Conservation (phyloP, 805 yeast genomes). For the Hagleromyces aurorensis region DNA sequence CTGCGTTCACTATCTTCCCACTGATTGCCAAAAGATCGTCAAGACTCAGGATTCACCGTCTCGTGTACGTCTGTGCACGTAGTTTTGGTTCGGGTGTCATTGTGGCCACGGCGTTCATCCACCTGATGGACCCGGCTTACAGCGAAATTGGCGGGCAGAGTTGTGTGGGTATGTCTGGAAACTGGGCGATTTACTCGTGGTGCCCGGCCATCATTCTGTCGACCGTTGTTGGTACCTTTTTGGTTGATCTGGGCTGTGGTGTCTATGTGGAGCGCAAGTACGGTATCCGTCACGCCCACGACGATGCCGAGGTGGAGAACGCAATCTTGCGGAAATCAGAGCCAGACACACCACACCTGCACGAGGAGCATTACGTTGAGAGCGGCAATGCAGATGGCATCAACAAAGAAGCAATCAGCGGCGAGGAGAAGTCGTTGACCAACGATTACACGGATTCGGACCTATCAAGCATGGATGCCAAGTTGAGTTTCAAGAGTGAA, state of each 20-base stretch:
- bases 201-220: constrained; percentile 39
- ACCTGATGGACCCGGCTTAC: constrained; percentile 51
- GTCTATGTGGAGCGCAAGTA: constrained; percentile 34
- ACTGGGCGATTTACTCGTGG: constrained; percentile 41
- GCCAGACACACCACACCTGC: constrained; percentile 3
- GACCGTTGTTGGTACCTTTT: constrained; percentile 34
- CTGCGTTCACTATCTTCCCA: constrained; percentile 40
- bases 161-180: constrained; percentile 37
- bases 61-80: constrained; percentile 21
- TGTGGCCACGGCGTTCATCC: constrained; percentile 68
- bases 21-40: constrained; percentile 35
- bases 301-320: constrained; percentile 15
- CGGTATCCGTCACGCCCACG: constrained; percentile 25
- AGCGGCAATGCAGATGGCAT: background rate
- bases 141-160: constrained; percentile 20
- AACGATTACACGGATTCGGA: constrained; percentile 6
- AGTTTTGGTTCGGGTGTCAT: constrained; percentile 74
- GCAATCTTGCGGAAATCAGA: constrained; percentile 9
- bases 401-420: background rate
- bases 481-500: constrained; percentile 9
- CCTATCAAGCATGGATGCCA: constrained; percentile 4
- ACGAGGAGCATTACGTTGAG: constrained; percentile 1
- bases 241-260: constrained; percentile 35
- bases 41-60: constrained; percentile 37
- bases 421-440: constrained; percentile 1